Evolutionary conservation across 1,284 basidiomycete genomes (phyloP), one percentile per base, ranked within the genome.

Genomic region (Leccinum subatratum): DNA sequence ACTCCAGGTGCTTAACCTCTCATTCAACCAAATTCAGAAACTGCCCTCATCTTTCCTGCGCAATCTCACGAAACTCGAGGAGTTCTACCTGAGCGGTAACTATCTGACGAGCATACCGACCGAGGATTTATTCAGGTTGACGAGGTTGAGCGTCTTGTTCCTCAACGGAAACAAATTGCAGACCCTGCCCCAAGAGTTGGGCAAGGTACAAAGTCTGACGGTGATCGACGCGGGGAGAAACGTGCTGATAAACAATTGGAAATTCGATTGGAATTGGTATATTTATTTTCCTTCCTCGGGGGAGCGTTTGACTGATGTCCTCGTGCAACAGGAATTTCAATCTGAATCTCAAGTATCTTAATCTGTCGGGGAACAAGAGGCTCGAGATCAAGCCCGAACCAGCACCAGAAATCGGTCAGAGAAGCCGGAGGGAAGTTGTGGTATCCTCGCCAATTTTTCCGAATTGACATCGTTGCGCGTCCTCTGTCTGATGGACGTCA

Each of bases 241-340:
- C 77, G 79, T 89, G 63, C 83, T 99, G 78, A 96, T 98, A 71
- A 93, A 95, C 73, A 99, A 99, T 75, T 96, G 91, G 91, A 94
- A 96, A 74, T 99, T 96, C 79, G 97, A 99, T 80, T 99, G 96
- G 96, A 99, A 99, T 78, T 99, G 97, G 97, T 95, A 70, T 64
- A 84, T 79, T 56, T 66, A 1, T 9, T 32, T 14, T 32, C 14
- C 3, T 42, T 54, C 22, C 39, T 34, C 34, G 6, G n/a, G 3
- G 28, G 11, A 68, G 59, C 28, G 28, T 39, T 45, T 28, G 30
- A 63, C 66, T 66, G 65, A 66, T 63, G 63, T 39, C 42, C 32
- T 67, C 34, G 48, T 63, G 42, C 18, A 30, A n/a, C 70, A 96
- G 95, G 95, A 98, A 98, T 77, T 97, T 95, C 83, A 99, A 98